A percentile compares a stretch with the other conserved stretches of the same genome.
Conservation (phyloP, 306 rosid genomes). For the Malus sylvestris region DNA sequence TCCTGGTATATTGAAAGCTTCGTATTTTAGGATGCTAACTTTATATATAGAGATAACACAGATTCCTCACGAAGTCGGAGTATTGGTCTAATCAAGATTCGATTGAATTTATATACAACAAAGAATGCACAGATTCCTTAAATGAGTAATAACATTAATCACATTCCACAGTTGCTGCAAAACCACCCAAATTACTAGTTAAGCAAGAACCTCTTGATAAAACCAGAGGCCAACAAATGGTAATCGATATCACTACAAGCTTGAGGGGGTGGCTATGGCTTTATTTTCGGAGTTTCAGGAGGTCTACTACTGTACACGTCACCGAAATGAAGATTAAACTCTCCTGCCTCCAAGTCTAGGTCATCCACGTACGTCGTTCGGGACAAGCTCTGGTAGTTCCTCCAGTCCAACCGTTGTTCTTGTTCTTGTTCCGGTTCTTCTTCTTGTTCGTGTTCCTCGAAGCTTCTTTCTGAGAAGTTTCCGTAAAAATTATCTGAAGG, state of each 20-base stretch:
- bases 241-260: slow-evolving; percentile 24
- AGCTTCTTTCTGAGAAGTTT: slow-evolving; percentile 49
- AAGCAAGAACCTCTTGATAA: slow-evolving; percentile 32
- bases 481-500: slow-evolving; percentile 22
- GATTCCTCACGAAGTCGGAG: slow-evolving; percentile 11
- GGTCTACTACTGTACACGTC: slow-evolving; percentile 55
- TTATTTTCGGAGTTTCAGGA: slow-evolving; percentile 42
- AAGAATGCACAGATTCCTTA: slow-evolving; percentile 49
- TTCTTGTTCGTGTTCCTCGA: slow-evolving; percentile 37
- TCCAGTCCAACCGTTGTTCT: slow-evolving; percentile 36
- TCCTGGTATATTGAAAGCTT: too few species aligned
- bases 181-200: slow-evolving; percentile 18
- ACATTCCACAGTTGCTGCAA: slow-evolving; percentile 21
- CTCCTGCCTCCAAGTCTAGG: slow-evolving; percentile 57
- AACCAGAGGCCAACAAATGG: slow-evolving; percentile 23
- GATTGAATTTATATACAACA: slow-evolving; percentile 57
- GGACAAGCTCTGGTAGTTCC: slow-evolving; percentile 32
- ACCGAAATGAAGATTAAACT: slow-evolving; percentile 62
- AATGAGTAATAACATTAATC: slow-evolving; percentile 6
- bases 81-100: slow-evolving; percentile 19
- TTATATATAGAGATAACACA: too few species aligned
- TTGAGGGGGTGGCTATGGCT: slow-evolving; percentile 23
- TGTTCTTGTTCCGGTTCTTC: neutral
- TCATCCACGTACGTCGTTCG: slow-evolving; percentile 40
- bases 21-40: too few species aligned